Base-by-base conservation (phyloP, 345 rosid species). In the Ceriops decandra region DNA sequence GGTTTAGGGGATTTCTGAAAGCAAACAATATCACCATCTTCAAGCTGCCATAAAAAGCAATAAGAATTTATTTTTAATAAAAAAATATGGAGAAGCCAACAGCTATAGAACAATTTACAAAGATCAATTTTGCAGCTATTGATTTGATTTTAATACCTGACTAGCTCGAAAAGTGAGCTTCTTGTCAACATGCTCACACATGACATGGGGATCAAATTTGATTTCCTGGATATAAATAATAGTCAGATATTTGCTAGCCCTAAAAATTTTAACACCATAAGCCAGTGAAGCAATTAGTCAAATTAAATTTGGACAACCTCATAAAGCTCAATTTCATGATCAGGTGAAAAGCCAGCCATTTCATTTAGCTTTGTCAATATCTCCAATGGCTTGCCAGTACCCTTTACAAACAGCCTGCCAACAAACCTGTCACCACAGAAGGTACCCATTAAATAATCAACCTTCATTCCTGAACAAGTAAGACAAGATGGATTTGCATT, bases 21-120 rank as follows among this genome's bases (percentile, higher is more conserved):
- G 86, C 98, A 95, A 62, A 95, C 82, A 59, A 95, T 90, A 69
- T 95, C 99, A 54, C 99, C 98, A 84, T 95, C 99, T 85, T 92
- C 98, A 72, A 92, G 81, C 96, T 88, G 83, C 74, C 77, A 38
- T 0, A 2, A n/a, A 17, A 17, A 6, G 22, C 61, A 42, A 49
- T 1, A 19, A 17, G 15, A 51, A 72, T 57, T 33, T 7, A 1
- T 28, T 28, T 28, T 28, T 28, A 33, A 33, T 1, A 33, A 33
- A 33, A 6, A 52, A 30, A 47, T 19, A 63, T 19, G 19, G 53
- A 32, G n/a, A 31, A 56, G 13, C 59, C 16, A 27, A 56, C 59
- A 56, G 28, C 63, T n/a, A 38, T 2, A 22, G 24, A 59, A 17
- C 15, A 66, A 26, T 5, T 38, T 38, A 9, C 31, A 56, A 47